Conservation (phyloP, 345 rosid species). For the Ceriops zippeliana region DNA sequence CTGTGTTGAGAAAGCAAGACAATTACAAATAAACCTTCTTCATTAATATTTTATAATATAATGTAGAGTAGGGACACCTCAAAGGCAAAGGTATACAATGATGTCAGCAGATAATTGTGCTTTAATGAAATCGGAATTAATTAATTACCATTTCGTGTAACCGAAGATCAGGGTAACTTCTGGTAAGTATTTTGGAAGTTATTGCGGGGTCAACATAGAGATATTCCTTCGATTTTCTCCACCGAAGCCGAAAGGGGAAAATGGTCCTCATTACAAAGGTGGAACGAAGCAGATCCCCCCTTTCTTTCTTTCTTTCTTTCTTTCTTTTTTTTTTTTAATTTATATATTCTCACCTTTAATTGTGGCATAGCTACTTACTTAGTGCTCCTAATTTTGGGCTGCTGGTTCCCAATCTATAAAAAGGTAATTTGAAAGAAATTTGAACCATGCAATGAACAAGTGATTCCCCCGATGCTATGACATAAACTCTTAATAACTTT, state of each 20-base stretch:
- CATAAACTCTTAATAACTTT: too few species aligned
- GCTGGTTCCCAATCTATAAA: too few species aligned
- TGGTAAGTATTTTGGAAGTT: not conserved
- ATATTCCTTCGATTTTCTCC: not conserved
- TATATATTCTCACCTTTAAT: too few species aligned
- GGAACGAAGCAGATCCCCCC: not conserved
- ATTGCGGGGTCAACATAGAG: not conserved
- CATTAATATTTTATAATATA: too few species aligned
- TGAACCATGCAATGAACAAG: too few species aligned
- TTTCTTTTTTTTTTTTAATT: too few species aligned
- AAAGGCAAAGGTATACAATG: not conserved
- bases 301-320: too few species aligned
- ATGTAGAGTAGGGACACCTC: too few species aligned
- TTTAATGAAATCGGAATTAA: not conserved
- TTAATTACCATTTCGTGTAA: slow-evolving; percentile 8
- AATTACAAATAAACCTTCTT: not conserved
- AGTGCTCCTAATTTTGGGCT: too few species aligned
- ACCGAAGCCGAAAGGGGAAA: not conserved
- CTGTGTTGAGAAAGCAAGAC: not conserved
- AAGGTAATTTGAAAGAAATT: too few species aligned
- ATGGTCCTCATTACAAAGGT: not conserved
- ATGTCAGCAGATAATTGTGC: not conserved
- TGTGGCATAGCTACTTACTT: too few species aligned
- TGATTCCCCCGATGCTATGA: too few species aligned
- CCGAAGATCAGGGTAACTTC: slow-evolving; percentile 2